Evolutionary conservation across 2,329 filamentous ascomycete genomes (phyloP), one percentile per base, ranked within the genome.

Genomic region (Iodosphaeria phyllophila): DNA sequence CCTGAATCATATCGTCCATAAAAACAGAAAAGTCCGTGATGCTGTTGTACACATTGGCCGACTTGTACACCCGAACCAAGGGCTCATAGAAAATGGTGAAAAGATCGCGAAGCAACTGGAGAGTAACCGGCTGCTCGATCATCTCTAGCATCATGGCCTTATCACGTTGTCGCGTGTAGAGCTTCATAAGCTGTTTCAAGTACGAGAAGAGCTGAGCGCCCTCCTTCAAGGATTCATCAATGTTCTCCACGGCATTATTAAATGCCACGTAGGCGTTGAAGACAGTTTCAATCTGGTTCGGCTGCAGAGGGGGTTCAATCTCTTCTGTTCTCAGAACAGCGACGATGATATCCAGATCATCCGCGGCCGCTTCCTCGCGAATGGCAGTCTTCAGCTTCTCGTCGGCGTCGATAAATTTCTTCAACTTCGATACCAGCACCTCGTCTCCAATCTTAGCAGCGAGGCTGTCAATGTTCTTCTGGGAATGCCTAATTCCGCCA

Each of bases 21-120:
- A 98, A 98, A 19, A 72, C 61, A 1, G 86, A 78, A 53, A 98
- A 95, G 48, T 98, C 89, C 1, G 86, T 95, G 31, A 98, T 86
- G 43, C 79, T 91, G 56, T 73, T 89, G 60, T 95, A 95, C 14
- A 98, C 86, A 39, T 95, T 98, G 35, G 89, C 89, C 12, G 84
- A 92, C 53, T 95, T 98, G 61, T 98, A 98, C 0, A 98, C 89
- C 23, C 89, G 69, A 10, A 98, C 82, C 13, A 98, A 70, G 0
- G 89, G 89, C 46, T 98, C 89, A 51, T 98, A 98, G 55, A 98
- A 98, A 44, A 98, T 95, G 17, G 83, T 92, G 48, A 98, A 95
- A 13, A 98, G 63, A 42, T 98, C 89, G 23, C 83, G 72, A 63
- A 98, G 89, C 15, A 98, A 64, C 44, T 91, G 77, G n/a, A 98